Percentiles rank a stretch among this genome's conserved stretches.
phyloP scores from a whole-genome alignment of 2,329 filamentous ascomycete species.

The Nannizziopsis barbatae region DNA sequence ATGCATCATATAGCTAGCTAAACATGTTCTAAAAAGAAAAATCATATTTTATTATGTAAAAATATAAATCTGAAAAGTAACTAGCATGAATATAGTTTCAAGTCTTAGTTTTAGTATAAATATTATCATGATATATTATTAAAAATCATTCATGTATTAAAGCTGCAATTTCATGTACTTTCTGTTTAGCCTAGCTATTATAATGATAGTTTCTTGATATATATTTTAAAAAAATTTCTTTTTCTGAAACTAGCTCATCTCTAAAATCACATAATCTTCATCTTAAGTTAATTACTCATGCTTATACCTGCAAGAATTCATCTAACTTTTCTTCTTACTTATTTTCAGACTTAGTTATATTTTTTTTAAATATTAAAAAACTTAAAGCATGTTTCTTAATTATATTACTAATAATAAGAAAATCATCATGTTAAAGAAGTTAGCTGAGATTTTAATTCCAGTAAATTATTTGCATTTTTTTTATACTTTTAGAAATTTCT shows the following conservation, averaged over 20 bases:
- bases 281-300: constrained; percentile 8
- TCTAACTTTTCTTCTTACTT: constrained; percentile 5
- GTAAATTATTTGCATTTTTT: constrained; percentile 18
- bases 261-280: constrained; percentile 12
- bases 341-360: not conserved
- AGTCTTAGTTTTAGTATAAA: not conserved
- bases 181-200: constrained; percentile 9
- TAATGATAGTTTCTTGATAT: constrained; percentile 9
- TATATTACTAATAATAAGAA: constrained; percentile 11
- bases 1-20: constrained; percentile 15
- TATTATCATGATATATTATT: not conserved
- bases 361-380: constrained; percentile 12
- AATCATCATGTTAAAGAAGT: constrained; percentile 18
- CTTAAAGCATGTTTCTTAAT: constrained; percentile 14
- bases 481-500: constrained; percentile 18
- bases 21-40: constrained; percentile 13
- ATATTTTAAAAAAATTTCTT: constrained; percentile 4
- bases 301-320: constrained; percentile 16
- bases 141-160: constrained; percentile 15
- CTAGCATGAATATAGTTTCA: constrained; percentile 5
- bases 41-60: constrained; percentile 7
- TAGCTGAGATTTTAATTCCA: constrained; percentile 18
- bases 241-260: not conserved
- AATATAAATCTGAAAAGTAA: constrained; percentile 1
- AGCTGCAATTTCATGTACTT: constrained; percentile 15